Evolutionary conservation across 495 filamentous ascomycete species (phyloP), one percentile per base, ranked within the genome.

Genomic region (Tuber magnatum): DNA sequence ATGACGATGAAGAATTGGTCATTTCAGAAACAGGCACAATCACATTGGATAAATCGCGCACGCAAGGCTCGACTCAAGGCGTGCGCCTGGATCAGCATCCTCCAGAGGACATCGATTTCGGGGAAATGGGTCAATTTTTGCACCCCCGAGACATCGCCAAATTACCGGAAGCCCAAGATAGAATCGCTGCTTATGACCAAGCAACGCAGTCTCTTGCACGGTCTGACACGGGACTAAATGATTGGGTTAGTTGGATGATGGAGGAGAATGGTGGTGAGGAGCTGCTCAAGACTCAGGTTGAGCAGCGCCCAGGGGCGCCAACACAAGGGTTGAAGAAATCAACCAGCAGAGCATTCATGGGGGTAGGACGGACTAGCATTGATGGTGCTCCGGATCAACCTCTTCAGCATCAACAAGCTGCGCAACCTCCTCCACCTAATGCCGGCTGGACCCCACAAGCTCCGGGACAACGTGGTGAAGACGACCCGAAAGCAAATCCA

Each of bases 211-310:
- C 71, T 40, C 75, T 82, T 22, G 61, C 51, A 14, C 43, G 75
- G 38, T 41, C 65, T 35, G 48, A 69, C 22, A 70, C 78, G 71
- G 73, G 72, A 16, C 42, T 82, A n/a, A 71, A 39, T 5, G 73
- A 73, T 35, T 82, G 80, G 80, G 61, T 81, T 41, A 72, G 18
- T 35, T 77, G 77, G 38, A 81, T 82, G 77, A 79, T 81, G 69
- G 72, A 82, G 35, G 80, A 82, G 70, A 80, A 81, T 32, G 74
- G 79, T 10, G 80, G 80, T 10, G 38, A 73, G 35, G 71, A 79
- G 69, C 32, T 81, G n/a, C 73, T 80, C 41, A 70, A 70, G 20
- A 24, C 68, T 65, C 22, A 69, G 46, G 38, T 70, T 56, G 72
- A 78, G 12, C 24, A 56, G 38, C 70, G 68, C 46, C 51, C 61